Base-by-base conservation (phyloP, 192 early-diverging fungal genomes). In the Glomus cerebriforme region DNA sequence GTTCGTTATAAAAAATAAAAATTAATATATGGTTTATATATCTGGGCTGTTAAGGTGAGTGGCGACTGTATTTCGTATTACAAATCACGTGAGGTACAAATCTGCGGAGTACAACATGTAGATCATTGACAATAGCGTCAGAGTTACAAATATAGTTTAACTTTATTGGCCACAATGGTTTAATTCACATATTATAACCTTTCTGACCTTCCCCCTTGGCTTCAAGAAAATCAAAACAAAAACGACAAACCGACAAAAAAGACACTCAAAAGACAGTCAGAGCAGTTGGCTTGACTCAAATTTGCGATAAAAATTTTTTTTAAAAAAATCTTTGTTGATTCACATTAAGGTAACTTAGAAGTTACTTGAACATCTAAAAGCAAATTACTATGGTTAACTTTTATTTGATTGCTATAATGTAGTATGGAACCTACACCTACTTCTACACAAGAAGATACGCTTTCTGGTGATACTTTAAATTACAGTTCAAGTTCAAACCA, bases 181-280 rank as follows among this genome's bases (percentile, higher is more conserved):
- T n/a, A n/a, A n/a, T n/a, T n/a, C n/a, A n/a, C n/a, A n/a, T n/a
- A n/a, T n/a, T n/a, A n/a, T n/a, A n/a, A n/a, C 17, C 17, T 54
- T 54, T 54, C 17, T 54, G 49, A 54, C 49, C 49, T 54, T 54
- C 49, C 49, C 49, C 49, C n/a, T 54, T 54, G 49, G 15, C 49
- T 54, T 54, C n/a, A 15, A 54, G 19, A 54, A 54, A 54, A 43
- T 43, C 17, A 19, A 54, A 43, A 43, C 39, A 39, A 54, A 54
- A 54, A 54, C 66, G 34, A 68, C 29, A 29, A 12, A 24, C 27
- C 27, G 13, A 63, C n/a, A 59, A 24, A 65, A 35, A 27, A 65
- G 29, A 65, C 24, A 31, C n/a, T 31, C 19, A 39, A 32, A 68
- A 68, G 66, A 68, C 66, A 34, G 66, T 68, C 66, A 68, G 66